Base-by-base conservation (phyloP, 2,329 filamentous ascomycete species). In the Pyrenophora graminea region DNA sequence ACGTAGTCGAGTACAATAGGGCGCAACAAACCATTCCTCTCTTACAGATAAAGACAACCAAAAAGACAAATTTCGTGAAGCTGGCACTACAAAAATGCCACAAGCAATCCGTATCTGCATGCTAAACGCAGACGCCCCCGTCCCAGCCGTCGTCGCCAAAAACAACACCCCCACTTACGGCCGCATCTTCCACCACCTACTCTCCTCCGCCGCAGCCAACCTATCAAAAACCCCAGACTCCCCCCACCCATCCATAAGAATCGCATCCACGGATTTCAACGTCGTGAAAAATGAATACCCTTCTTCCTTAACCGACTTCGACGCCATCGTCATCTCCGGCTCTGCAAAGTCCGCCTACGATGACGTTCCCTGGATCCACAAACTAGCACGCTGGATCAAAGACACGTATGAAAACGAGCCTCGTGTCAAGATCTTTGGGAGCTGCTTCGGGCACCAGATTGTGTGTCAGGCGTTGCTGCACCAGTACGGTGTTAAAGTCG, bases 381-480 rank as follows among this genome's bases (percentile, higher is more conserved):
- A 15, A 17, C 58, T 71, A 1, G 53, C 63, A 10, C 30, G 43
- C n/a, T 77, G 72, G 54, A 60, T 75, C 5, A 32, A 32, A 34
- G 52, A 63, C 5, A 44, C 71, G 0, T 78, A 76, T 48, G 60
- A 47, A 50, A 64, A 53, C 4, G 36, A 64, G 10, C 61, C 62
- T 0, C 50, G 47, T 0, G 53, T 78, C 38, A 75, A 71, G 46
- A 69, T 78, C 4, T 77, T 77, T 45, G 76, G 76, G 1, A 75
- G 71, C 21, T 79, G 76, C 48, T 78, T 78, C 39, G 75, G 76
- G 1, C 76, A 78, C 42, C 75, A 78, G 47, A 51, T 78, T 4
- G 52, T 77, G 4, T 74, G 70, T 48, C 68, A 74, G 44, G 68
- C 73, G 3, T 45, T 79, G 13, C 62, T 78, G 13, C 55, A 63